These are phyloP conservation scores for Mortierella sp. DNA, from an alignment of 371 early-diverging fungal species.

Conservation along the genomic window DNA sequence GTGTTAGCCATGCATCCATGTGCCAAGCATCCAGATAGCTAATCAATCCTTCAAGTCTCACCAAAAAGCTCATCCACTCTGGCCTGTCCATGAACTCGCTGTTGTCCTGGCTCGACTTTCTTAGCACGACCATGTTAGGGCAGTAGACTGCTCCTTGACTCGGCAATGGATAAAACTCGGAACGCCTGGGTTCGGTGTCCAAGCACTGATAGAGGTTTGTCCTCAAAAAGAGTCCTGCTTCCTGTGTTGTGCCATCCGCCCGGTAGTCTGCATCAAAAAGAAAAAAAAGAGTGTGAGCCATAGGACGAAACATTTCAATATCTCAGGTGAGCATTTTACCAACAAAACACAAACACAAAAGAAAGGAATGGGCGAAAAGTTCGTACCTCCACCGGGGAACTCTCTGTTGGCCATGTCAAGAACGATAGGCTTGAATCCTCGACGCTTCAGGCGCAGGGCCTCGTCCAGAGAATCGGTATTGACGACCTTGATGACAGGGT, in stretches of 20 bases:
- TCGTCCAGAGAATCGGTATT: slow-evolving; percentile 58
- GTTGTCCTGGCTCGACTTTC: slow-evolving; percentile 45
- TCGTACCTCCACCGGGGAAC: slow-evolving; percentile 60
- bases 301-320: slow-evolving; percentile 14
- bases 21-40: background rate
- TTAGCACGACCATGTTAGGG: slow-evolving; percentile 59
- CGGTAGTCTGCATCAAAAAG: slow-evolving; percentile 43
- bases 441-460: slow-evolving; percentile 52
- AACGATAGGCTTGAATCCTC: slow-evolving; percentile 59
- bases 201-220: slow-evolving; percentile 60
- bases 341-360: background rate
- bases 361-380: background rate
- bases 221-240: slow-evolving; percentile 61
- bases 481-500: slow-evolving; percentile 53
- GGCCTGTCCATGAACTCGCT: slow-evolving; percentile 58
- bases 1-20: background rate
- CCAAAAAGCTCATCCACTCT: slow-evolving; percentile 62
- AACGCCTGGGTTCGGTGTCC: slow-evolving; percentile 55
- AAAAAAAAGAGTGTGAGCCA: slow-evolving; percentile 13
- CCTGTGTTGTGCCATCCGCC: slow-evolving; percentile 59
- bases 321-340: slow-evolving; percentile 4
- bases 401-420: slow-evolving; percentile 60
- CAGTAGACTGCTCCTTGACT: slow-evolving; percentile 60
- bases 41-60: slow-evolving; percentile 11
- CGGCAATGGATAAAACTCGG: slow-evolving; percentile 60